Evolutionary conservation across 2,329 filamentous ascomycete species (phyloP).

Genomic region (Chaetomium sp.): DNA sequence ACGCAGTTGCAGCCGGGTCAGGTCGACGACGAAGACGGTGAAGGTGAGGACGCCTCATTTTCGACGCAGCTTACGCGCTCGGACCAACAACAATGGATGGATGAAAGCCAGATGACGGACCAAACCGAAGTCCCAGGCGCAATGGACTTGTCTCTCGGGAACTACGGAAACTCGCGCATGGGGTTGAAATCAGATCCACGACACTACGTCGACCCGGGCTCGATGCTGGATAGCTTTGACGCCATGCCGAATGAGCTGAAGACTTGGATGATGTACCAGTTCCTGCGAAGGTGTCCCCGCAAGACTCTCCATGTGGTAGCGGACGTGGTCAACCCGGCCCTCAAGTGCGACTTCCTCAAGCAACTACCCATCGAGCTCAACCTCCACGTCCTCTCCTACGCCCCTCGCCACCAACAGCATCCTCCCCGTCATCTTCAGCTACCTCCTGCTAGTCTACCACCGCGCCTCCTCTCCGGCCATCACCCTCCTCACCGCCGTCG

Average conservation of each 20-base stretch:
- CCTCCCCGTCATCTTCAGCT: conserved; percentile 6
- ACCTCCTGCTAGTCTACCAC: background rate
- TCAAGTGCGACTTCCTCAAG: conserved; percentile 66
- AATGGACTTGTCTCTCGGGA: conserved; percentile 36
- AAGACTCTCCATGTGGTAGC: conserved; percentile 88
- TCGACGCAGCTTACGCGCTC: conserved; percentile 42
- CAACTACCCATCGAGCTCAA: conserved; percentile 84
- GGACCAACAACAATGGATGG: conserved; percentile 38
- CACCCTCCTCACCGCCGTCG: background rate
- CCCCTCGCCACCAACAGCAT: conserved; percentile 7
- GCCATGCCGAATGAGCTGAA: conserved; percentile 89
- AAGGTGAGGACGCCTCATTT: conserved; percentile 41
- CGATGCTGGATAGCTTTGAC: conserved; percentile 87
- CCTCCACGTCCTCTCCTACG: conserved; percentile 76
- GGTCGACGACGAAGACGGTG: conserved; percentile 49
- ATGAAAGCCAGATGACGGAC: conserved; percentile 48
- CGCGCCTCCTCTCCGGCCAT: conserved; percentile 1
- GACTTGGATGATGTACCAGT: conserved; percentile 94
- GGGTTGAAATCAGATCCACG: conserved; percentile 37
- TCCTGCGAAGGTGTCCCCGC: conserved; percentile 83
- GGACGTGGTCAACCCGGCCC: conserved; percentile 85
- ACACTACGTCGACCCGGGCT: conserved; percentile 74
- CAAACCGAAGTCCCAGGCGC: conserved; percentile 38
- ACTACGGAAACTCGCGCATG: conserved; percentile 33
- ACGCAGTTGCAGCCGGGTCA: conserved; percentile 50